phyloP scores from a whole-genome alignment of 805 yeast species.

The Tetrapisispora iriomotensis region DNA sequence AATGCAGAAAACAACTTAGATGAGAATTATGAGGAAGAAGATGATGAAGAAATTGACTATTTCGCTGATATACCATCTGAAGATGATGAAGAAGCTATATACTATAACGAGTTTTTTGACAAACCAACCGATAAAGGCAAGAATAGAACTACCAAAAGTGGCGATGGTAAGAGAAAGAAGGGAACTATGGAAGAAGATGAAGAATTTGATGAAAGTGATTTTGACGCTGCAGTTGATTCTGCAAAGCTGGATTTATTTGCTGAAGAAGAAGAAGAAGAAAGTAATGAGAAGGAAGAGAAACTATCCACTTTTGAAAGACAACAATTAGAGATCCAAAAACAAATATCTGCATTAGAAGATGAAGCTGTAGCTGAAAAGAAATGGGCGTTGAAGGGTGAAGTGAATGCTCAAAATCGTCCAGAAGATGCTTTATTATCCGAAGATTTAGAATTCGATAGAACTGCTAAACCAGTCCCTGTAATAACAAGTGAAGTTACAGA shows the following conservation, averaged over 20 bases:
- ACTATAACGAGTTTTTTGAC: slow-evolving; percentile 61
- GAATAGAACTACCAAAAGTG: slow-evolving; percentile 2
- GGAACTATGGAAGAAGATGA: slow-evolving; percentile 28
- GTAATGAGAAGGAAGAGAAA: slow-evolving; percentile 20
- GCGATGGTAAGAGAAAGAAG: slow-evolving; percentile 8
- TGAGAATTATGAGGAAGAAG: slow-evolving; percentile 35
- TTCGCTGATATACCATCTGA: slow-evolving; percentile 46
- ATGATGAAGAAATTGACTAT: slow-evolving; percentile 42
- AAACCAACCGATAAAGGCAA: slow-evolving; percentile 16
- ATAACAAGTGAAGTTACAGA: slow-evolving; percentile 85
- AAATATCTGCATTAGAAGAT: slow-evolving; percentile 69
- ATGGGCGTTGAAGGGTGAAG: slow-evolving; percentile 95
- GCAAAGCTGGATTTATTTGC: slow-evolving; percentile 58
- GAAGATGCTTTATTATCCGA: slow-evolving; percentile 74
- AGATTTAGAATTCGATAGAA: slow-evolving; percentile 81
- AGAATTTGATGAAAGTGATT: slow-evolving; percentile 47
- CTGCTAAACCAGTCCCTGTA: slow-evolving; percentile 92
- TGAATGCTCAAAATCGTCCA: slow-evolving; percentile 70
- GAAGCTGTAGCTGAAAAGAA: slow-evolving; percentile 84
- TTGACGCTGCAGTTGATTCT: slow-evolving; percentile 47
- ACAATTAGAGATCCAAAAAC: slow-evolving; percentile 63
- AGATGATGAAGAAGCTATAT: slow-evolving; percentile 43
- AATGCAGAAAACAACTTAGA: slow-evolving; percentile 43
- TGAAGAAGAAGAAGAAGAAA: slow-evolving; percentile 28
- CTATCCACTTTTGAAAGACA: slow-evolving; percentile 77